Conservation (phyloP, 768 basidiomycete species). For the Clitopilus passeckerianus region DNA sequence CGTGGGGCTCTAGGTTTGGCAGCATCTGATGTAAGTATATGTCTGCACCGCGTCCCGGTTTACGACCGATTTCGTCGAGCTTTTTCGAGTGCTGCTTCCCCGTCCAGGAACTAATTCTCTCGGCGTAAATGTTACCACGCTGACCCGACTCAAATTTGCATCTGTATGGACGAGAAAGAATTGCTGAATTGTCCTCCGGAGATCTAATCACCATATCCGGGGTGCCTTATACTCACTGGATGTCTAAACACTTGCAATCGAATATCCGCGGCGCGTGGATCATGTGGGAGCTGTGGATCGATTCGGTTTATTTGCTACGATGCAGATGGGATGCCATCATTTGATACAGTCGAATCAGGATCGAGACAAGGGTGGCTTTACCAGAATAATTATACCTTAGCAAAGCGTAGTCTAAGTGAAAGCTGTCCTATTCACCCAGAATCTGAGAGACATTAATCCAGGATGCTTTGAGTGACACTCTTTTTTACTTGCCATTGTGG, state of each 20-base stretch:
- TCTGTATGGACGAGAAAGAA: background rate
- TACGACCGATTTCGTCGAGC: background rate
- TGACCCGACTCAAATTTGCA: background rate
- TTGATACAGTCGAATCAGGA: background rate
- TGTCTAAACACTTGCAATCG: background rate
- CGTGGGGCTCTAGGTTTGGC: conserved; percentile 26
- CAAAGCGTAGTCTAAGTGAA: too few species aligned
- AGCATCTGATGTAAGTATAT: conserved; percentile 26
- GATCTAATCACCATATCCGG: background rate
- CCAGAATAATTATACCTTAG: too few species aligned
- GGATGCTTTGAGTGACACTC: too few species aligned
- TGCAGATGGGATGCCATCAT: background rate
- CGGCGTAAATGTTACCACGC: background rate
- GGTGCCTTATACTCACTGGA: background rate
- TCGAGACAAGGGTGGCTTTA: too few species aligned
- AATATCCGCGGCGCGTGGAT: background rate
- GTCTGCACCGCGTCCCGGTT: conserved; percentile 5
- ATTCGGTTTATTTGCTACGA: background rate
- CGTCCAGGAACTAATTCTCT: background rate
- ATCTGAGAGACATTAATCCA: too few species aligned
- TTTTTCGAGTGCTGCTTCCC: background rate
- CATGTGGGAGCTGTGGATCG: background rate
- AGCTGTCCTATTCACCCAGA: too few species aligned
- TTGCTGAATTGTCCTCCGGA: background rate
- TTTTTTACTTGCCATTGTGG: too few species aligned